These are phyloP conservation scores for Podila epicladia DNA, from an alignment of 192 early-diverging fungal genomes.

Conservation along the genomic window DNA sequence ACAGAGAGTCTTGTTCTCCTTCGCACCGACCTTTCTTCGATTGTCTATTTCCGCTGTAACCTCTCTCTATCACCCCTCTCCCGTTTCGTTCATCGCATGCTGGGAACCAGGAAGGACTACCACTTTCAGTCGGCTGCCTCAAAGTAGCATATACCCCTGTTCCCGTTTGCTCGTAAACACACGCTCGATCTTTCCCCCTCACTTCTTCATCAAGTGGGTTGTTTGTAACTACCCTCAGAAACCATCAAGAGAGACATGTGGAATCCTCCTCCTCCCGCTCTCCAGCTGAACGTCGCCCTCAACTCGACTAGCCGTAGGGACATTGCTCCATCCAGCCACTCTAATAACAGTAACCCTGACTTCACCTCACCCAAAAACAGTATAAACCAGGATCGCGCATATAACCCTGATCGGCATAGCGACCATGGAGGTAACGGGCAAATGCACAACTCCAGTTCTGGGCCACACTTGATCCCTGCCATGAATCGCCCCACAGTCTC, in stretches of 20 bases:
- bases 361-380: slow-evolving; percentile 13
- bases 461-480: neutral
- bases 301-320: neutral
- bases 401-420: neutral
- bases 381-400: neutral
- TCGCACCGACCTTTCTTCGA: too few species aligned
- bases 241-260: slow-evolving; percentile 17
- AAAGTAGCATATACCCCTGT: too few species aligned
- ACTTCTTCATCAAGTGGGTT: too few species aligned
- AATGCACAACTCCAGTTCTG: slow-evolving; percentile 1
- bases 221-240: too few species aligned
- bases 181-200: too few species aligned
- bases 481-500: neutral
- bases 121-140: too few species aligned
- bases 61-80: too few species aligned
- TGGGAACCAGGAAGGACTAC: too few species aligned
- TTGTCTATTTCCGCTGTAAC: too few species aligned
- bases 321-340: neutral
- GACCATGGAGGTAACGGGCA: neutral
- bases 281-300: neutral
- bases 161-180: too few species aligned
- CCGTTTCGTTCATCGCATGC: too few species aligned
- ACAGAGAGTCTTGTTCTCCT: too few species aligned
- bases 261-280: slow-evolving; percentile 38
- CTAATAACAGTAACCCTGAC: slow-evolving; percentile 8